Percentiles rank a stretch among this genome's conserved stretches.
Evolutionary conservation across 106 monocot species (phyloP).

Genomic region (Dioscorea dumetorum): DNA sequence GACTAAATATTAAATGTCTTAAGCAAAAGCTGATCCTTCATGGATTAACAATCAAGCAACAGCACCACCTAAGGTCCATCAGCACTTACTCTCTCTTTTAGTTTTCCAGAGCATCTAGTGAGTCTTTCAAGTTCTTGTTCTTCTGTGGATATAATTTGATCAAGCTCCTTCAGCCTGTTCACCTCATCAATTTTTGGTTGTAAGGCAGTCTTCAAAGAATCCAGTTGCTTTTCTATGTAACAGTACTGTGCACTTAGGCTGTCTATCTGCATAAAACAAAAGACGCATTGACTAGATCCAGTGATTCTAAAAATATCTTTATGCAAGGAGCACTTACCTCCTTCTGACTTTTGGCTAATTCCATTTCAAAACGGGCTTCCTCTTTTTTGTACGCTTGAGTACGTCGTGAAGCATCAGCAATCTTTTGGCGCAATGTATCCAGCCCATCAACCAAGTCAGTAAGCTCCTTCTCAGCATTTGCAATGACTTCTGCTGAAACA

Average conservation of each 20-base stretch:
- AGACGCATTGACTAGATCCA: neutral
- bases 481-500: slow-evolving; percentile 65
- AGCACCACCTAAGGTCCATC: neutral
- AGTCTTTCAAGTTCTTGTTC: slow-evolving; percentile 64
- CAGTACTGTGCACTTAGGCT: slow-evolving; percentile 50
- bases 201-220: slow-evolving; percentile 58
- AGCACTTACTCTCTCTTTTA: slow-evolving; percentile 63
- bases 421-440: slow-evolving; percentile 45
- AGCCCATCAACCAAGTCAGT: slow-evolving; percentile 57
- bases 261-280: slow-evolving; percentile 48
- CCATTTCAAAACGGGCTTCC: slow-evolving; percentile 55
- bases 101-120: slow-evolving; percentile 46
- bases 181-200: slow-evolving; percentile 66
- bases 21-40: no score
- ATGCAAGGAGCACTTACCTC: slow-evolving; percentile 41
- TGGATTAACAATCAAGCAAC: neutral
- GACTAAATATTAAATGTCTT: no score
- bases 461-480: slow-evolving; percentile 68
- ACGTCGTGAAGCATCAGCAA: slow-evolving; percentile 39
- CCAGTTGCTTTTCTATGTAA: slow-evolving; percentile 70
- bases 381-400: slow-evolving; percentile 56
- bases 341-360: slow-evolving; percentile 73
- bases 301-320: no score
- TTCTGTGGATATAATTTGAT: slow-evolving; percentile 43
- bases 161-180: slow-evolving; percentile 58